phyloP scores from a whole-genome alignment of 2,329 filamentous ascomycete genomes.

The Aureobasidium sp. region DNA sequence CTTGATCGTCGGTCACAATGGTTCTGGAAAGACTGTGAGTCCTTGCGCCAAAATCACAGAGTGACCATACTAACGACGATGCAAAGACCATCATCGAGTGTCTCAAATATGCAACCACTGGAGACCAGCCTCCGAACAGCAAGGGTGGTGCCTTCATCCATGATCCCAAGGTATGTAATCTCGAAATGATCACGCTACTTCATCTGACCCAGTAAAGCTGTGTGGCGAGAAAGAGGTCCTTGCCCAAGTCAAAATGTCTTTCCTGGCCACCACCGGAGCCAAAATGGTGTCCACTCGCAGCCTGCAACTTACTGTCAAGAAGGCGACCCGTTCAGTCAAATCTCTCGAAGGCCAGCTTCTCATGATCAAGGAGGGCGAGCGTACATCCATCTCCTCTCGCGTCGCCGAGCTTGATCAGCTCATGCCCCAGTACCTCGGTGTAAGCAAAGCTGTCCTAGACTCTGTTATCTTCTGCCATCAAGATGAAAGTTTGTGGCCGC shows the following conservation, averaged over 20 bases:
- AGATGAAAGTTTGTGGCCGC: conserved; percentile 93
- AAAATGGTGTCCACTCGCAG: conserved; percentile 78
- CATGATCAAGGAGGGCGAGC: conserved; percentile 71
- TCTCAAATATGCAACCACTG: conserved; percentile 95
- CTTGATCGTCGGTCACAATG: conserved; percentile 94
- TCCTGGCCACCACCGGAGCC: conserved; percentile 67
- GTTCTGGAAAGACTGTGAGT: conserved; percentile 79
- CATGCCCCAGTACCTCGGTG: conserved; percentile 78
- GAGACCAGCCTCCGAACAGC: conserved; percentile 84
- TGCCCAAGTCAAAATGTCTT: conserved; percentile 85
- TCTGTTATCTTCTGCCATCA: conserved; percentile 98
- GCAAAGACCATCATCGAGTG: conserved; percentile 83
- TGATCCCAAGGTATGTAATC: conserved; percentile 67
- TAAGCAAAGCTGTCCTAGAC: conserved; percentile 82
- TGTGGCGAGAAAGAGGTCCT: conserved; percentile 79
- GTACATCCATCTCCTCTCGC: conserved; percentile 67
- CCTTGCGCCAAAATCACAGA: background rate
- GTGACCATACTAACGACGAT: conserved; percentile 18
- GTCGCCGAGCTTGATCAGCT: conserved; percentile 74
- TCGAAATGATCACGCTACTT: background rate
- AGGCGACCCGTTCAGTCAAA: conserved; percentile 65
- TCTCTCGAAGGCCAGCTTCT: conserved; percentile 73
- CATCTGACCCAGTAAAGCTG: conserved; percentile 35
- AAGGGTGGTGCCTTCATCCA: conserved; percentile 89
- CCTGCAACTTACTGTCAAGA: conserved; percentile 79